Percentiles rank a stretch among this genome's conserved stretches.
Conservation (phyloP, 2,329 filamentous ascomycete genomes). For the Botrytis sinoallii region DNA sequence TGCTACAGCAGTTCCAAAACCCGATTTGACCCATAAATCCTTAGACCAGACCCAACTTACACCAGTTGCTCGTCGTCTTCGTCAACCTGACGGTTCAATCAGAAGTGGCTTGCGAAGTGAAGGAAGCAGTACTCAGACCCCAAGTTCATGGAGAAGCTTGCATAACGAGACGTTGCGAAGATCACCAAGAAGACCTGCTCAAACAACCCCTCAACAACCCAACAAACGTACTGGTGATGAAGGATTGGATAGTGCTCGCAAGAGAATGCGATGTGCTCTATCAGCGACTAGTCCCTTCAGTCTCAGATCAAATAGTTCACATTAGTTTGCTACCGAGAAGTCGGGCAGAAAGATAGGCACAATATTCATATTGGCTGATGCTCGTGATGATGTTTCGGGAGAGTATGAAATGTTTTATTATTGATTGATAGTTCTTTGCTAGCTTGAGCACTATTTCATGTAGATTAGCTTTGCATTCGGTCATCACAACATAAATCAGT, state of each 20-base stretch:
- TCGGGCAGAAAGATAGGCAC: neutral
- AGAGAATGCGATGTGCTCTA: constrained; percentile 3
- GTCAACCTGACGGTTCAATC: neutral
- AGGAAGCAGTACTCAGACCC: constrained; percentile 15
- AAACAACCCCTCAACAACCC: constrained; percentile 3
- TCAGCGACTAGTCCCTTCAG: constrained; percentile 12
- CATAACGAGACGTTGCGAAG: neutral
- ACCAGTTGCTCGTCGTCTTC: neutral
- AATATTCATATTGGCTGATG: neutral
- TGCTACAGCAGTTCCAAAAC: neutral
- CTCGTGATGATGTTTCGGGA: neutral
- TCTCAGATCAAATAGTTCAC: constrained; percentile 8
- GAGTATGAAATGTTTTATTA: neutral
- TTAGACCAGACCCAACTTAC: neutral
- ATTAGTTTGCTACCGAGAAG: neutral
- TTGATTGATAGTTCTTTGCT: constrained; percentile 7
- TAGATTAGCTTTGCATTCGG: neutral
- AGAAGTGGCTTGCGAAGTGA: neutral
- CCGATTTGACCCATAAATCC: neutral
- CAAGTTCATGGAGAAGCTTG: constrained; percentile 14
- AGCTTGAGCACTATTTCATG: constrained; percentile 4
- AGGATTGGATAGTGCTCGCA: neutral
- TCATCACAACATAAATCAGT: neutral
- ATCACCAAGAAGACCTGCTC: constrained; percentile 1
- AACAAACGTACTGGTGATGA: constrained; percentile 10